Evolutionary conservation across 108 stramenopile species (phyloP), one percentile per base, ranked within the genome.

Genomic region (Nitzschia palea): DNA sequence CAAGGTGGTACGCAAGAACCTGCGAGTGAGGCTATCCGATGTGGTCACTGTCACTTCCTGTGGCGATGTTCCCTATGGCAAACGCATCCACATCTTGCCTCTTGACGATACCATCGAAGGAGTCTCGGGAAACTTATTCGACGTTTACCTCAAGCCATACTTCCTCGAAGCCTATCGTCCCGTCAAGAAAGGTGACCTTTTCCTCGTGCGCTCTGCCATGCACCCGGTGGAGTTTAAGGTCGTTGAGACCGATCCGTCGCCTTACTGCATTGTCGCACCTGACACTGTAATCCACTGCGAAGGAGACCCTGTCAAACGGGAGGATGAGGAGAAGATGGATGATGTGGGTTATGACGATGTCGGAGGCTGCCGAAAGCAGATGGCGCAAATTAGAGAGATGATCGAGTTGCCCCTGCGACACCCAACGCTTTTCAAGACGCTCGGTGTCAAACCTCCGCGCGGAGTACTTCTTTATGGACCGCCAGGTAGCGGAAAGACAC

Each of bases 291-390:
- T 99, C 76, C 96, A 97, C 80, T 99, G 99, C 69, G 99, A 99
- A 79, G 99, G 99, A 23, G 99, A 99, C 68, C 97, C 98, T 32
- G 89, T 99, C 60, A 96, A 96, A 76, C 88, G 99, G 23, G 98
- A 98, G 78, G 99, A 99, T 60, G 99, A 99, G 83, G 99, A 98
- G 74, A 82, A 83, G 45, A 71, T 88, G 70, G 97, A 99, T 74
- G 98, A 98, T 52, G 99, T 99, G n/a, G 99, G 99, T 27, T 99
- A 99, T 62, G 99, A 99, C 67, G 99, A 99, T 78, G 98, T 99
- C 29, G 99, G 99, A 27, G 99, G 99, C 36, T 97, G 98, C 77
- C 84, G 97, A 40, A 90, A 95, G 72, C 98, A 98, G 75, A 96
- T 97, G 95, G 94, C 94, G 0, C 97, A 98, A 80, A 99, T 99